phyloP scores from a whole-genome alignment of 345 rosid species.

The Syzygium aromaticum region DNA sequence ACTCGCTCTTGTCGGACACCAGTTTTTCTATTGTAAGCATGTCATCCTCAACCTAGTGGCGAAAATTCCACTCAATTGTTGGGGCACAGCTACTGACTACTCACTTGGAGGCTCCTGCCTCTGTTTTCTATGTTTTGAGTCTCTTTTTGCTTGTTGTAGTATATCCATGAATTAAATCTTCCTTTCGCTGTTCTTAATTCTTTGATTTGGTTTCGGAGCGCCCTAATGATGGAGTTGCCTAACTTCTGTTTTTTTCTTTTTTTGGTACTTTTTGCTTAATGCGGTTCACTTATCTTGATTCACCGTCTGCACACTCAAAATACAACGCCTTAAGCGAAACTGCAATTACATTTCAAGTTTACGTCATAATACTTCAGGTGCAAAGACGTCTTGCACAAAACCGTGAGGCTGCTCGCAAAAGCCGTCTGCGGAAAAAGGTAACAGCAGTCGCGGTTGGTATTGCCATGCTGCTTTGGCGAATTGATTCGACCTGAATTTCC shows the following conservation, averaged over 20 bases:
- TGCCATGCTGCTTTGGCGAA: background rate
- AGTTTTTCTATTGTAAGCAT: background rate
- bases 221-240: background rate
- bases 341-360: background rate
- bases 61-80: background rate
- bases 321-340: background rate
- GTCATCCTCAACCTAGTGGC: background rate
- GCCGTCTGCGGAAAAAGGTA: constrained; percentile 94
- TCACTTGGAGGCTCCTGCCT: background rate
- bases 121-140: background rate
- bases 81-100: background rate
- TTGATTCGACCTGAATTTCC: background rate
- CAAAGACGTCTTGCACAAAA: constrained; percentile 95
- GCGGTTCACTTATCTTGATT: background rate
- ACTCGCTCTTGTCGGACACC: background rate
- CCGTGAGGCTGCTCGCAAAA: constrained; percentile 97
- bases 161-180: background rate
- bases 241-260: background rate
- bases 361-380: constrained; percentile 27
- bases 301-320: background rate
- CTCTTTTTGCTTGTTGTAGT: background rate
- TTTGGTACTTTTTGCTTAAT: background rate
- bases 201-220: background rate
- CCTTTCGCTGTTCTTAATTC: background rate
- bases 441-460: background rate